Conservation (phyloP, 768 basidiomycete species). For the Termitomyces heimii region DNA sequence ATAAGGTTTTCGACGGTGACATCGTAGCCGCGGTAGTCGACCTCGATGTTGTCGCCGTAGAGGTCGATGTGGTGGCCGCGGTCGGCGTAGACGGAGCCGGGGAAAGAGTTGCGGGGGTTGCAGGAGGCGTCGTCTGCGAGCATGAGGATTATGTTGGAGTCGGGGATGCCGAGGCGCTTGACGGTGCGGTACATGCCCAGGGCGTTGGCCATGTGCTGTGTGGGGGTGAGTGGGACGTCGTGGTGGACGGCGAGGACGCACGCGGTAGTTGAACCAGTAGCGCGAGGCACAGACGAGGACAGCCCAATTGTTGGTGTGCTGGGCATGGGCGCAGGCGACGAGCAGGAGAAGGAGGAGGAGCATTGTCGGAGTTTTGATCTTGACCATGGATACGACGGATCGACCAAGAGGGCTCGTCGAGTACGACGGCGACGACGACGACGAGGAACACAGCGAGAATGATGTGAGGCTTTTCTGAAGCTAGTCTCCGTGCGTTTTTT, state of each 20-base stretch:
- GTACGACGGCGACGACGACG: slow-evolving; percentile 60
- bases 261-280: slow-evolving; percentile 99
- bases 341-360: slow-evolving; percentile 22
- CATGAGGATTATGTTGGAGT: slow-evolving; percentile 99
- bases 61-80: slow-evolving; percentile 76
- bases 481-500: background rate
- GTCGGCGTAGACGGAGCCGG: slow-evolving; percentile 91
- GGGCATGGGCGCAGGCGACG: slow-evolving; percentile 22
- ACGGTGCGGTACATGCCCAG: slow-evolving; percentile 99
- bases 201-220: slow-evolving; percentile 98
- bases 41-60: slow-evolving; percentile 96
- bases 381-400: background rate
- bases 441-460: slow-evolving; percentile 40
- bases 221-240: background rate
- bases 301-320: slow-evolving; percentile 98
- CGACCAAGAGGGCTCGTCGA: slow-evolving; percentile 41
- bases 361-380: slow-evolving; percentile 18
- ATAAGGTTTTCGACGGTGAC: slow-evolving; percentile 97
- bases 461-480: background rate
- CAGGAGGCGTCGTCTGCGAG: slow-evolving; percentile 95
- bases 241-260: slow-evolving; percentile 29
- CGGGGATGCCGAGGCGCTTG: slow-evolving; percentile 95
- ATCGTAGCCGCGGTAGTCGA: slow-evolving; percentile 97
- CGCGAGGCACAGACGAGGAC: slow-evolving; percentile 91
- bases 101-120: slow-evolving; percentile 86